Evolutionary conservation across 495 filamentous ascomycete species (phyloP).

Genomic region (Podospora pseudocomata): DNA sequence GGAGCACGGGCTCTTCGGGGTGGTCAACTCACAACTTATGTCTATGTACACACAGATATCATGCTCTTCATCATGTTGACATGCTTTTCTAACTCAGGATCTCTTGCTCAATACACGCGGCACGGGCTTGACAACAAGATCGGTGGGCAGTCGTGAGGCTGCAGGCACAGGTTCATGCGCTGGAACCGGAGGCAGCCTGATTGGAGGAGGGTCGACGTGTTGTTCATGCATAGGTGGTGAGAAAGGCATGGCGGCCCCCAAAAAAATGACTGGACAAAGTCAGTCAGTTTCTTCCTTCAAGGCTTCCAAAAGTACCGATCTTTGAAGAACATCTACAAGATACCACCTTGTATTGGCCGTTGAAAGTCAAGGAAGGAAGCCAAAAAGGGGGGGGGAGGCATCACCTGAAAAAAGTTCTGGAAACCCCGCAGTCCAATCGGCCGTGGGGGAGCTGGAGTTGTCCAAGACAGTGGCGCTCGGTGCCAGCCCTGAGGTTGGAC

Average conservation of each 20-base stretch:
- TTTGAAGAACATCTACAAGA: neutral
- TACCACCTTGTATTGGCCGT: neutral
- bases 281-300: neutral
- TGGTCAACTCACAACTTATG: neutral
- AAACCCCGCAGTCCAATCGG: slow-evolving; percentile 4
- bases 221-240: slow-evolving; percentile 1
- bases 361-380: neutral
- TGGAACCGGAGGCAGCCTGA: slow-evolving; percentile 6
- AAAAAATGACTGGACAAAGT: neutral
- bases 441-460: neutral
- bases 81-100: neutral
- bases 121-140: slow-evolving; percentile 1
- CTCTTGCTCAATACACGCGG: neutral
- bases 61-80: neutral
- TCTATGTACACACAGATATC: neutral
- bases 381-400: neutral
- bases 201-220: neutral
- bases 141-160: slow-evolving; percentile 4
- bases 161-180: slow-evolving; percentile 8
- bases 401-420: neutral
- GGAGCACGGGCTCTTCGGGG: neutral
- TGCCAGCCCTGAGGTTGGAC: neutral
- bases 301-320: neutral
- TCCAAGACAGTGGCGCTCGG: neutral
- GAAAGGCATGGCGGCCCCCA: neutral